Conservation (phyloP, 768 basidiomycete genomes). For the Coprinopsis marcescibilis region DNA sequence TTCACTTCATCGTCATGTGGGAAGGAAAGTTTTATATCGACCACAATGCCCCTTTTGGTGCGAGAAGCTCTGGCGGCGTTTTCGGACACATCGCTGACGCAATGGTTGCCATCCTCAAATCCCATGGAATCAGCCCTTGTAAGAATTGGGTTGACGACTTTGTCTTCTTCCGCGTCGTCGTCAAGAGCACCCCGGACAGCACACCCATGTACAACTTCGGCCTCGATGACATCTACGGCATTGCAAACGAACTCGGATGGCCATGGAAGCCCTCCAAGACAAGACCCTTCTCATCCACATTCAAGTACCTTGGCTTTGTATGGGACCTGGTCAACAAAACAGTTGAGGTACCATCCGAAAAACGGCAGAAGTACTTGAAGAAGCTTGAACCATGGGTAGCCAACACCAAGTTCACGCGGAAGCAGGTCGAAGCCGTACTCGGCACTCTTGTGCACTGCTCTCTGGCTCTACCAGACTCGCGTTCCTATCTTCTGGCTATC, state of each 20-base stretch:
- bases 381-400: slow-evolving; percentile 20
- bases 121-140: background rate
- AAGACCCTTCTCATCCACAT: slow-evolving; percentile 18
- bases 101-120: slow-evolving; percentile 18
- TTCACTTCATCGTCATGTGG: slow-evolving; percentile 19
- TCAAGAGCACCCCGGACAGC: background rate
- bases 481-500: slow-evolving; percentile 22
- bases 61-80: slow-evolving; percentile 22
- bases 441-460: slow-evolving; percentile 33
- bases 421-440: slow-evolving; percentile 21
- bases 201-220: slow-evolving; percentile 1
- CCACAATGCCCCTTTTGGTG: slow-evolving; percentile 24
- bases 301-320: slow-evolving; percentile 32
- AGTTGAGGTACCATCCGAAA: slow-evolving; percentile 25
- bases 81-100: slow-evolving; percentile 28
- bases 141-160: slow-evolving; percentile 29
- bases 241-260: slow-evolving; percentile 25
- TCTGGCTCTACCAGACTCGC: slow-evolving; percentile 22
- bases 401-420: slow-evolving; percentile 8
- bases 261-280: slow-evolving; percentile 30
- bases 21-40: slow-evolving; percentile 22
- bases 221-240: slow-evolving; percentile 6
- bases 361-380: no score
- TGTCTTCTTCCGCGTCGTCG: slow-evolving; percentile 15
- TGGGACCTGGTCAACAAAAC: slow-evolving; percentile 27